Evolutionary conservation across 2,329 filamentous ascomycete species (phyloP), one percentile per base, ranked within the genome.

Genomic region (Fusarium dlaminii): DNA sequence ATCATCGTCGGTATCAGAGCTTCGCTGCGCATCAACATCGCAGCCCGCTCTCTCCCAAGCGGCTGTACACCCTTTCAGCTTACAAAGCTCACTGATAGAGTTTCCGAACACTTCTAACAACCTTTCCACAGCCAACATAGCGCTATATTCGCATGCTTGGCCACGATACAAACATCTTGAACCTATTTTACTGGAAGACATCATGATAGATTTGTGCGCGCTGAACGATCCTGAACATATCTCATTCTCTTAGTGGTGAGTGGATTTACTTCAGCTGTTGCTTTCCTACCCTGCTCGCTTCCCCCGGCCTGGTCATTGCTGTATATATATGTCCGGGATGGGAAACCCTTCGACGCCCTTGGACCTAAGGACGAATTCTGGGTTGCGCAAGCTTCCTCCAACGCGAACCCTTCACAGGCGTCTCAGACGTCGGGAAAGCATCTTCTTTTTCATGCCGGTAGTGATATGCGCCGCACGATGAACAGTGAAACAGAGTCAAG

Each of bases 191-290:
- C 72, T 76, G 77, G 74, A 79, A 80, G 81, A 80, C 83, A 84
- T 76, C 79, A 84, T 84, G 83, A 83, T 82, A 82, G 78, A 79
- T 81, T 84, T 82, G 81, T 78, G 80, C 77, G 77, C 77, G 74
- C 72, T 77, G 76, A 68, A 75, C 68, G 77, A 79, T 72, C 70
- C 76, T 74, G 73, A 77, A 72, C 78, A 77, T 72, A 75, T 80
- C 73, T 81, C 75, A 78, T 81, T 79, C 70, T 83, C 78, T 78
- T 85, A 85, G 82, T 83, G 82, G 83, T 85, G 77, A 81, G 82
- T 80, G 36, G 20, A 59, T 48, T 55, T 66, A 65, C 57, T 49
- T 68, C 20, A 49, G 43, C 52, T 49, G 68, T 54, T 43, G 40
- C 57, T 55, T 66, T 40, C 49, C 40, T 42, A 32, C 48, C 46